phyloP scores from a whole-genome alignment of 2,329 filamentous ascomycete genomes.

The Mollisia scopiformis region DNA sequence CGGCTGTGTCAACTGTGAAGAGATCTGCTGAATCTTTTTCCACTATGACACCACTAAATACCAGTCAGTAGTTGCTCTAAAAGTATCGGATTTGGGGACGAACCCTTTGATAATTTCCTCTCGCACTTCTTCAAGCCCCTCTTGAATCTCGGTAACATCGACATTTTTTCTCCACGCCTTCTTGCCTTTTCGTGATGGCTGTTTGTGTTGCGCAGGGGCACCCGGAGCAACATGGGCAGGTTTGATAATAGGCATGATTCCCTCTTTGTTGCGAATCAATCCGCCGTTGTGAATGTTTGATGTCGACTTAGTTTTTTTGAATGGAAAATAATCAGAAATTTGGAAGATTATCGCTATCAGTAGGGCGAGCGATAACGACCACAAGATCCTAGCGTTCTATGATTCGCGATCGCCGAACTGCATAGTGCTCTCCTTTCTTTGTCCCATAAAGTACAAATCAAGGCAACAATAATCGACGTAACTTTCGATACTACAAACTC shows the following conservation, averaged over 20 bases:
- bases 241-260: slow-evolving; percentile 37
- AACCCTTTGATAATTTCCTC: slow-evolving; percentile 92
- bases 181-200: slow-evolving; percentile 94
- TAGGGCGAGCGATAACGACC: slow-evolving; percentile 7
- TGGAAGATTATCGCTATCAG: slow-evolving; percentile 12
- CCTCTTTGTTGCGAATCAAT: neutral
- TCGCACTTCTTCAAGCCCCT: slow-evolving; percentile 81
- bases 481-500: slow-evolving; percentile 6
- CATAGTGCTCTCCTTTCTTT: slow-evolving; percentile 17
- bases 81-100: slow-evolving; percentile 14
- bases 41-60: slow-evolving; percentile 74
- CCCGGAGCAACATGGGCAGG: slow-evolving; percentile 47
- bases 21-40: slow-evolving; percentile 84
- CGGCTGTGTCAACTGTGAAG: slow-evolving; percentile 79
- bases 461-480: slow-evolving; percentile 2
- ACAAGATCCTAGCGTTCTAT: neutral
- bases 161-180: slow-evolving; percentile 99
- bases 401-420: neutral
- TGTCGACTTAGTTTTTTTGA: neutral
- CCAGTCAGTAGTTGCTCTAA: slow-evolving; percentile 16
- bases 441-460: neutral
- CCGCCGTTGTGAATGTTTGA: neutral
- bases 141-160: slow-evolving; percentile 83
- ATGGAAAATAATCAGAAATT: slow-evolving; percentile 17
- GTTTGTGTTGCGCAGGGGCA: slow-evolving; percentile 80